Percentiles rank a stretch among this genome's conserved stretches.
Evolutionary conservation across 176 grass and related monocot genomes (phyloP).

Genomic region (Lolium multiflorum): DNA sequence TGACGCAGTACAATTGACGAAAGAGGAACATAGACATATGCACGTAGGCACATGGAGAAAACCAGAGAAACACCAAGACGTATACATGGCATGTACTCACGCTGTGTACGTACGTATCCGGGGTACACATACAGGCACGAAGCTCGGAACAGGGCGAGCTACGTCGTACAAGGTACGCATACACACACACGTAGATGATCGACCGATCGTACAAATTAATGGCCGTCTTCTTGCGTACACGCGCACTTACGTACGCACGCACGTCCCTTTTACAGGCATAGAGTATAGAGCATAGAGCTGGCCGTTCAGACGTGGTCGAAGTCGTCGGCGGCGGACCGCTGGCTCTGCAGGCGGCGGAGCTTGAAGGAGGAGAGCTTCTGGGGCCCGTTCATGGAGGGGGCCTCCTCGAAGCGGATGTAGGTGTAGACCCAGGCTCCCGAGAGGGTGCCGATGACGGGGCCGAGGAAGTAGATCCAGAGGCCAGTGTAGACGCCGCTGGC

Average conservation of each 20-base stretch:
- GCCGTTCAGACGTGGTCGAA: slow-evolving; percentile 49
- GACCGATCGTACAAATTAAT: not conserved
- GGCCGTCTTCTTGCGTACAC: not conserved
- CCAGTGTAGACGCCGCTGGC: slow-evolving; percentile 80
- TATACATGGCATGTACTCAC: not conserved
- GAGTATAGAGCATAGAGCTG: not conserved
- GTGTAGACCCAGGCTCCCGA: slow-evolving; percentile 84
- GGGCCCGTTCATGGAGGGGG: slow-evolving; percentile 20
- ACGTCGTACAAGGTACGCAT: too few species aligned
- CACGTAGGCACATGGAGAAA: slow-evolving; percentile 12
- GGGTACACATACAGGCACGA: not conserved
- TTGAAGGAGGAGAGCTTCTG: slow-evolving; percentile 88
- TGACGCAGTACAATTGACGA: slow-evolving; percentile 29
- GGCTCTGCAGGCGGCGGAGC: slow-evolving; percentile 90
- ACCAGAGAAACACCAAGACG: slow-evolving; percentile 37
- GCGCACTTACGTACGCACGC: slow-evolving; percentile 15
- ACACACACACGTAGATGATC: not conserved
- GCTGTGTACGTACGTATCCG: not conserved
- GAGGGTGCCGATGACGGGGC: slow-evolving; percentile 83
- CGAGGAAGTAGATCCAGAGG: slow-evolving; percentile 95
- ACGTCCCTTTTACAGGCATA: not conserved
- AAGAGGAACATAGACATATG: slow-evolving; percentile 17
- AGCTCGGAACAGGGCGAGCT: too few species aligned
- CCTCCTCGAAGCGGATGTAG: slow-evolving; percentile 72
- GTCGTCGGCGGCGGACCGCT: slow-evolving; percentile 53